Evolutionary conservation across 2,329 filamentous ascomycete genomes (phyloP).

Genomic region (Stylonectria norvegica): DNA sequence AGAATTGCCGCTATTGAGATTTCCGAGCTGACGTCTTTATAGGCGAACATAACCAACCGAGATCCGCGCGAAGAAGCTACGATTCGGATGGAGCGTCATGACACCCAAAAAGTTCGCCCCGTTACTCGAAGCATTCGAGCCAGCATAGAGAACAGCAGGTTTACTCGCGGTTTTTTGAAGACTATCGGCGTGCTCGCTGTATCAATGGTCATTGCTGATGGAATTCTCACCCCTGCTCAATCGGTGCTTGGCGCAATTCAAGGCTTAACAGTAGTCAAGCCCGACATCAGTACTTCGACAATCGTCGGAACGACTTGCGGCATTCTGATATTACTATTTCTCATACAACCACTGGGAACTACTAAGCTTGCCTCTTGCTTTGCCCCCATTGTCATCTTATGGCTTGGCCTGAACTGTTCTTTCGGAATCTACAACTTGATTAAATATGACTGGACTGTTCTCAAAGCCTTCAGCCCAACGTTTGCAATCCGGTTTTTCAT

Average conservation of each 20-base stretch:
- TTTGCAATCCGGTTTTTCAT: constrained; percentile 58
- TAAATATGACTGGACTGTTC: constrained; percentile 48
- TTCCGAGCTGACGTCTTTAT: no score
- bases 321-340: constrained; percentile 60
- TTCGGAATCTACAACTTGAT: constrained; percentile 61
- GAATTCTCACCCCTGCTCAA: constrained; percentile 64
- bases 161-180: constrained; percentile 53
- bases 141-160: constrained; percentile 52
- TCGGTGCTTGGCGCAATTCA: constrained; percentile 67
- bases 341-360: constrained; percentile 61
- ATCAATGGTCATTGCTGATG: constrained; percentile 62
- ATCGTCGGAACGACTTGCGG: constrained; percentile 61
- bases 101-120: constrained; percentile 50
- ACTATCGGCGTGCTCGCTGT: constrained; percentile 61
- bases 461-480: constrained; percentile 53
- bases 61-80: constrained; percentile 34
- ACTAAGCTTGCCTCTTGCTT: constrained; percentile 57
- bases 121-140: constrained; percentile 49
- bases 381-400: constrained; percentile 63
- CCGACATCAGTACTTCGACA: constrained; percentile 49
- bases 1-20: no score
- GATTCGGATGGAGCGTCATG: constrained; percentile 52
- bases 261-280: constrained; percentile 54
- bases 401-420: constrained; percentile 58
- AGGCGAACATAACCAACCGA: not conserved